These are phyloP conservation scores for Russula olivacea DNA, from an alignment of 768 basidiomycete species.

Conservation along the genomic window DNA sequence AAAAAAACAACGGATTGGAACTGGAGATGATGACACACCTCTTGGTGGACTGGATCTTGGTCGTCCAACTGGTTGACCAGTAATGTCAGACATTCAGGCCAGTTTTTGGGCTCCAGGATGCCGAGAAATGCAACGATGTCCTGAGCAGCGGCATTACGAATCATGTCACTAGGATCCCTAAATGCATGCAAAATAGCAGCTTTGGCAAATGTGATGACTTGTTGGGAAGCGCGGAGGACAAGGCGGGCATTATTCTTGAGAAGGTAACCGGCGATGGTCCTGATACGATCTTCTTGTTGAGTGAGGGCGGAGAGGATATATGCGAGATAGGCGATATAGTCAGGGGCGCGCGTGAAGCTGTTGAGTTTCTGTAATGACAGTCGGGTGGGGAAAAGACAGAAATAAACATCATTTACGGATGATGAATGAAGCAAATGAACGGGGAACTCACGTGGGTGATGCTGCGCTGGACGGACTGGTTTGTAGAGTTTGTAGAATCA, in stretches of 20 bases:
- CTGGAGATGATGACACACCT: slow-evolving; percentile 49
- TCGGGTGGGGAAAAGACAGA: slow-evolving; percentile 20
- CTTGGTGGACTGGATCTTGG: slow-evolving; percentile 68
- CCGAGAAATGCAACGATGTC: slow-evolving; percentile 88
- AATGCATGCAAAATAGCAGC: slow-evolving; percentile 74
- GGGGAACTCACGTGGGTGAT: slow-evolving; percentile 68
- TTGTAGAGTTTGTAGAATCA: slow-evolving; percentile 78
- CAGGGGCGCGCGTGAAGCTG: slow-evolving; percentile 78
- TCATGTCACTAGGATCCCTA: slow-evolving; percentile 73
- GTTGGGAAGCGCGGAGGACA: slow-evolving; percentile 59
- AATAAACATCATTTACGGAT: slow-evolving; percentile 22
- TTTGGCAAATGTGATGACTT: slow-evolving; percentile 71
- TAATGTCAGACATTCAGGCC: slow-evolving; percentile 90
- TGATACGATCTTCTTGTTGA: slow-evolving; percentile 84
- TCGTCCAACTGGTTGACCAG: slow-evolving; percentile 78
- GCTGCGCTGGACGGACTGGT: slow-evolving; percentile 59
- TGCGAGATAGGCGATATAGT: slow-evolving; percentile 93
- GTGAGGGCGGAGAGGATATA: slow-evolving; percentile 82
- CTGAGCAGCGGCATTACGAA: slow-evolving; percentile 90
- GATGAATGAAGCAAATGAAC: slow-evolving; percentile 25
- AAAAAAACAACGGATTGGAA: not conserved
- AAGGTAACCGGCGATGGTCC: slow-evolving; percentile 92
- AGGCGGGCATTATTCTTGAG: slow-evolving; percentile 92
- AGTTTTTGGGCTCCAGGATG: slow-evolving; percentile 82
- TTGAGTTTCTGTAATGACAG: slow-evolving; percentile 64